Evolutionary conservation across 2,329 filamentous ascomycete genomes (phyloP).

Genomic region (Cladosporium sp.): DNA sequence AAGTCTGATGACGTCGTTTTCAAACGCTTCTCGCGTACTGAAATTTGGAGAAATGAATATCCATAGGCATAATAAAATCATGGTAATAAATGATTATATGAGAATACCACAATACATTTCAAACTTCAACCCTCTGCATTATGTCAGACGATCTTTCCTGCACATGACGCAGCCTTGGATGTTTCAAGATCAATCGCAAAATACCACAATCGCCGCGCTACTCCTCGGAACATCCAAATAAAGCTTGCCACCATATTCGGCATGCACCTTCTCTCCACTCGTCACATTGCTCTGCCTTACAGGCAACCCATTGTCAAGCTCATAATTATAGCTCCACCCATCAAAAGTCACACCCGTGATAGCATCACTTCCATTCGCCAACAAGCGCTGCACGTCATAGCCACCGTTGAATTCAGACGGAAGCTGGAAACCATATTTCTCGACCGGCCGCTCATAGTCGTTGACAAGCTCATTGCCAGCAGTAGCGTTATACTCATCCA

Average conservation of each 20-base stretch:
- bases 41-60: no score
- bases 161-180: no score
- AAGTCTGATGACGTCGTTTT: no score
- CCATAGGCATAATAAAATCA: no score
- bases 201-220: slow-evolving; percentile 21
- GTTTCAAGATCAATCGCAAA: no score
- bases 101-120: no score
- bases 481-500: slow-evolving; percentile 52
- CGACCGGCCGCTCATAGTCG: slow-evolving; percentile 31
- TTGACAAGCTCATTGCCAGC: slow-evolving; percentile 42
- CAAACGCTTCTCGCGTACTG: no score
- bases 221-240: slow-evolving; percentile 25
- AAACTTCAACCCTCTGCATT: no score
- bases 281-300: slow-evolving; percentile 55
- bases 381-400: slow-evolving; percentile 45
- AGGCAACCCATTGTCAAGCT: slow-evolving; percentile 52
- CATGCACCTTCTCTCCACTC: slow-evolving; percentile 40
- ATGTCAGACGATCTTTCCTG: no score
- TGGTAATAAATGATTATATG: no score
- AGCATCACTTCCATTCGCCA: slow-evolving; percentile 61
- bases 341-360: slow-evolving; percentile 60
- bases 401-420: slow-evolving; percentile 24
- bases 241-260: slow-evolving; percentile 34
- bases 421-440: slow-evolving; percentile 42
- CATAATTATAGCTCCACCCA: slow-evolving; percentile 59